Percentiles rank a stretch among this genome's conserved stretches.
Conservation (phyloP, 495 filamentous ascomycete species). For the Hypoxylon perforatum region DNA sequence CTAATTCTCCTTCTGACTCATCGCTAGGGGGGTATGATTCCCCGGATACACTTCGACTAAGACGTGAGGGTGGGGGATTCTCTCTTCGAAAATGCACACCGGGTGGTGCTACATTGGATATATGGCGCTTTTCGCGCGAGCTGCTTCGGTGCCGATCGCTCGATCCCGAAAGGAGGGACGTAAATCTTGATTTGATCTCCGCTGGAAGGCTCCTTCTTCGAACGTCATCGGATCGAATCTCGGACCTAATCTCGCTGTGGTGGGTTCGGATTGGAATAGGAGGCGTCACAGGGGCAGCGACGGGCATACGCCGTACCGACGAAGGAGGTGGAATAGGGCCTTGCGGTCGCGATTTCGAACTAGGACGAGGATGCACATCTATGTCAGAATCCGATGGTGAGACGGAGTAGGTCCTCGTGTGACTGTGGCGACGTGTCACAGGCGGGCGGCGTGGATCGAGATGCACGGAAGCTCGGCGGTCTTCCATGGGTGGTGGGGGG, state of each 20-base stretch:
- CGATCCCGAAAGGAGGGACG: slow-evolving; percentile 40
- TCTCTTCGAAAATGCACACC: slow-evolving; percentile 40
- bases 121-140: slow-evolving; percentile 39
- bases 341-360: slow-evolving; percentile 26
- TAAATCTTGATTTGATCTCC: slow-evolving; percentile 43
- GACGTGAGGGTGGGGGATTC: slow-evolving; percentile 24
- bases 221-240: slow-evolving; percentile 39
- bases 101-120: slow-evolving; percentile 8
- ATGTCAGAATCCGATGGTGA: slow-evolving; percentile 36
- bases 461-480: slow-evolving; percentile 33
- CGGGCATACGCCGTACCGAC: slow-evolving; percentile 42
- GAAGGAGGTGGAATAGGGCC: slow-evolving; percentile 38
- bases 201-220: slow-evolving; percentile 41
- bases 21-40: slow-evolving; percentile 43
- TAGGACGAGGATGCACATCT: slow-evolving; percentile 30
- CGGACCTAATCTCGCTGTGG: slow-evolving; percentile 38
- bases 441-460: slow-evolving; percentile 38
- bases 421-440: slow-evolving; percentile 44
- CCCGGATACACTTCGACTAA: slow-evolving; percentile 44
- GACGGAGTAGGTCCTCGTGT: slow-evolving; percentile 36
- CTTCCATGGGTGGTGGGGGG: slow-evolving; percentile 34
- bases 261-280: slow-evolving; percentile 31
- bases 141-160: slow-evolving; percentile 41
- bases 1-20: slow-evolving; percentile 37
- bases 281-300: slow-evolving; percentile 24